Base-by-base conservation (phyloP, 2,329 filamentous ascomycete genomes). In the Fusarium compactum region DNA sequence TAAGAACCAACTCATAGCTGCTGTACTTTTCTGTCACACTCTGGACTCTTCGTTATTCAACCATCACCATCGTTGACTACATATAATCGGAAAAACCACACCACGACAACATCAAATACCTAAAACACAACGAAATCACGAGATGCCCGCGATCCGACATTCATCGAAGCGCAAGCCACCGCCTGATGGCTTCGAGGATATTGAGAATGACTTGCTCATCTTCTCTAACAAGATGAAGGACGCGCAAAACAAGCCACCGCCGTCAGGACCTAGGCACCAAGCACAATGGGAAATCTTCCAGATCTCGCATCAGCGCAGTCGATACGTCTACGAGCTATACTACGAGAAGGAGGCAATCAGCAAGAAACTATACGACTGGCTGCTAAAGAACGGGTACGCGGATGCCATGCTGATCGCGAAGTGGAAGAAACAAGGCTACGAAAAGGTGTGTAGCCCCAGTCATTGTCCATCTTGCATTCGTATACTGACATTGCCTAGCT, bases 391-490 rank as follows among this genome's bases (percentile, higher is more conserved):
- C 78, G 91, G 91, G 52, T 98, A 99, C 79, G 96, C 95, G 8
- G 96, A 99, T 82, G 90, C 93, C 47, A 96, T 95, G 84, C 84
- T 99, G 78, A 98, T 99, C 78, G 96, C 96, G 16, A 99, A 99
- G 84, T 99, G 96, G 96, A 99, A 99, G 89, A 99, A 99, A 85
- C 92, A 97, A 77, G 96, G 96, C 18, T 99, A 99, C 77, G 96
- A 99, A 82, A 98, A 98, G 90, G 93, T 93, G 80, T 54, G 85
- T 80, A 3, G 38, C n/a, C 43, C 3, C n/a, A 29, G 5, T 54
- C 34, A n/a, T 38, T 12, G 4, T 41, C 24, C 25, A 29, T 40
- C 22, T 30, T 9, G 16, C 30, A 32, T 20, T 20, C 43, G 11
- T 22, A 62, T 55, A 46, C 77, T 82, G 63, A 81, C 60, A 52